phyloP scores from a whole-genome alignment of 495 filamentous ascomycete species.

The Penicillium taxi region DNA sequence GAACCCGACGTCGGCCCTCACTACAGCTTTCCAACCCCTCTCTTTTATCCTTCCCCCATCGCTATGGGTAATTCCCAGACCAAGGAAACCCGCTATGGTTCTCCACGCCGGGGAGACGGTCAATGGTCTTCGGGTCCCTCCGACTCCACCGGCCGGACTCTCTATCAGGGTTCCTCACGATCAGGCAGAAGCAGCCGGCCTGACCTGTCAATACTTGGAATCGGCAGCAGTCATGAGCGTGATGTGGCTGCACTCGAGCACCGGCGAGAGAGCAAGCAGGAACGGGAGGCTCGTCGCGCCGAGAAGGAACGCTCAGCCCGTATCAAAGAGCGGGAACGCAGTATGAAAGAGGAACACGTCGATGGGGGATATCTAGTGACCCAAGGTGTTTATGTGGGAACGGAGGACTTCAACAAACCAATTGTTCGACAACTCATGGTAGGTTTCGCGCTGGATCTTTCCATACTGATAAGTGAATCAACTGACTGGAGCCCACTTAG shows the following conservation, averaged over 20 bases:
- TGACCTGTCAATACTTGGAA: constrained; percentile 50
- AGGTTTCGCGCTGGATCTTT: constrained; percentile 15
- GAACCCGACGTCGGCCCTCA: constrained; percentile 3
- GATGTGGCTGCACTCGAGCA: constrained; percentile 42
- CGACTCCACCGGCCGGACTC: constrained; percentile 26
- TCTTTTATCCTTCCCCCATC: constrained; percentile 4
- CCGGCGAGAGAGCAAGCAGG: constrained; percentile 80
- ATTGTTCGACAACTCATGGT: constrained; percentile 91
- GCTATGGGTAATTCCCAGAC: constrained; percentile 55
- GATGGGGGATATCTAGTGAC: constrained; percentile 95
- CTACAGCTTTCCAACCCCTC: constrained; percentile 8
- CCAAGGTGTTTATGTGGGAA: constrained; percentile 82
- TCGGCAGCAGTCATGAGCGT: constrained; percentile 36
- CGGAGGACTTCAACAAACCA: constrained; percentile 87
- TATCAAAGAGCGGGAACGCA: constrained; percentile 78
- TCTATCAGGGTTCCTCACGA: constrained; percentile 37
- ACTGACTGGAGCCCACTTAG: constrained; percentile 34
- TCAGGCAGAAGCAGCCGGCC: constrained; percentile 45
- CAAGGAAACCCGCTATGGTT: constrained; percentile 46
- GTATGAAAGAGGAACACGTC: constrained; percentile 85
- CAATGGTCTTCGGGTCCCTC: constrained; percentile 32
- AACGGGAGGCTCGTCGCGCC: constrained; percentile 74
- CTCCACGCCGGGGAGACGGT: constrained; percentile 25
- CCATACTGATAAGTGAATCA: not conserved
- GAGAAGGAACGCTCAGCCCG: constrained; percentile 72